Evolutionary conservation across 495 filamentous ascomycete species (phyloP), one percentile per base, ranked within the genome.

Genomic region (Parathielavia appendiculata): DNA sequence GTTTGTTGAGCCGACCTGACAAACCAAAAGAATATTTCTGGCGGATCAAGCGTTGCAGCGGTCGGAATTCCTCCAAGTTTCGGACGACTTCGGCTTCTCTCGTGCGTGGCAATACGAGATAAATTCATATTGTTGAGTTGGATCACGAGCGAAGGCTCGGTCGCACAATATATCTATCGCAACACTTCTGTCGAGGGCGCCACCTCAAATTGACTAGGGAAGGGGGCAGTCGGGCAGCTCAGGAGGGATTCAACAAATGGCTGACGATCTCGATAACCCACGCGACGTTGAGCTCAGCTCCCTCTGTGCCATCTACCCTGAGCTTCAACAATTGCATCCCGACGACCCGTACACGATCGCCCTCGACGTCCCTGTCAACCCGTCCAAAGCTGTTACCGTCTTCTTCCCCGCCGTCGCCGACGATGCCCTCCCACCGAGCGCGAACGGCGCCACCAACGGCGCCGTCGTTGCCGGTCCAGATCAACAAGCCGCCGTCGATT

Each of bases 231-330:
- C n/a, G 47, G 48, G 66, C 58, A 58, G 30, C 8, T 26, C 12
- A 16, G 1, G 62, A 54, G 5, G 32, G 22, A 22, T 0, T 22
- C 19, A 23, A 22, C 51, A 43, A 63, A 56, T 64, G 63, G 43
- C 54, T 23, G 56, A 63, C 39, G 66, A 74, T 48, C 47, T 56
- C 52, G 84, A 85, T 22, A 87, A 90, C 65, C 82, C 87, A 59
- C 89, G 93, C 54, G 78, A 85, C 17, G 77, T 86, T 16, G 93
- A 98, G 72, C 79, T 98, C 49, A 83, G 81, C 47, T 84, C 91
- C n/a, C 84, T 97, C 45, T 77, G 79, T 14, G 88, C 91, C 64
- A 97, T 98, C 61, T 98, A 83, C 61, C 92, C 92, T 19, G 93
- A 98, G 70, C 82, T 96, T 16, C 76, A 77, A 34, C 60, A 65